Base-by-base conservation (phyloP, 345 rosid genomes). In the Lumnitzera littorea region DNA sequence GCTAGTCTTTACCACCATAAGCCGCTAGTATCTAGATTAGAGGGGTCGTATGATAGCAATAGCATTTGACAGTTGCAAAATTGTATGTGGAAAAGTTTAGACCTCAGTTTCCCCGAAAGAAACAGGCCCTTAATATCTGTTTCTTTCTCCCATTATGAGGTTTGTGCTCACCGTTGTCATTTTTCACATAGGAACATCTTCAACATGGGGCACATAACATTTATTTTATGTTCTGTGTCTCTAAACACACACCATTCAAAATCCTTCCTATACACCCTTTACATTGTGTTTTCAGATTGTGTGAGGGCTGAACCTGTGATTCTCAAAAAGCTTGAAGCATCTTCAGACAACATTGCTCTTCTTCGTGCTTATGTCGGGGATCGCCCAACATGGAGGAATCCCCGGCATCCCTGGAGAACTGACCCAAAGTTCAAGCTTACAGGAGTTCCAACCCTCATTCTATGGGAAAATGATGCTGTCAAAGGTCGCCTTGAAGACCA, bases 301-400 rank as follows among this genome's bases (percentile, higher is more conserved):
- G 94, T 91, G 68, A 80, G 96, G 78, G 96, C 98, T 61, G 96
- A 91, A 63, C 98, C 98, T 17, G 87, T 84, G 61, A 89, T 89
- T 46, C 68, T 78, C 80, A 82, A 85, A 66, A 85, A 78, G 24
- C 81, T 92, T 50, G 94, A 85, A 70, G 85, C 80, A 62, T 75
- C 74, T 5, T 2, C 85, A 0, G 89, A 79, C 54, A 78, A 82
- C 17, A 72, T 92, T 43, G 74, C 67, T 0, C 87, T 92, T 31
- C 78, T 89, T 66, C 76, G 79, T 13, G 95, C 83, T 10, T 85
- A 89, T 66, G 96, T 82, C 51, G 98, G 96, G 56, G 98, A 89
- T 62, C 76, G 94, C 48, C 81, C 89, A 6, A 92, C 98, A 0
- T 89, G 96, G 90, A 82, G 90, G 74, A 85, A 65, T 69, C 91